Conservation (phyloP, 306 rosid species). For the Arachis stenosperma region DNA sequence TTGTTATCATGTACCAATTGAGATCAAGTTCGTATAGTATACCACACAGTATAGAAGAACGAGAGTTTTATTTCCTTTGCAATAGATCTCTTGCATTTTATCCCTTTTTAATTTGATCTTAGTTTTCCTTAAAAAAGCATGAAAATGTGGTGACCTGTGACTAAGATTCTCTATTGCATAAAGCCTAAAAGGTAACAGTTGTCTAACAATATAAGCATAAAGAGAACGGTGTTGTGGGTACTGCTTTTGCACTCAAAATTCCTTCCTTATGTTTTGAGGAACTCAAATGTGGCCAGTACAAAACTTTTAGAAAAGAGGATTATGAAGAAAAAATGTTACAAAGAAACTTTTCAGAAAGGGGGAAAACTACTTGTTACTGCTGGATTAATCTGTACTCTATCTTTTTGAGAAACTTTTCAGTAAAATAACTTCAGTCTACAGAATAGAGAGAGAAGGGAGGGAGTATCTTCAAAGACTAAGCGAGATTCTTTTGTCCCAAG, state of each 20-base stretch:
- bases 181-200: background rate
- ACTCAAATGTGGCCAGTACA: conserved; percentile 4
- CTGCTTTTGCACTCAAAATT: background rate
- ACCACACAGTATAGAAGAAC: background rate
- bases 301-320: background rate
- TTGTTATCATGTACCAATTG: conserved; percentile 25
- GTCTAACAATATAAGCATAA: conserved; percentile 11
- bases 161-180: conserved; percentile 7
- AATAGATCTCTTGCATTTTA: background rate
- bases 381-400: background rate
- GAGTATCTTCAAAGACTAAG: conserved; percentile 25
- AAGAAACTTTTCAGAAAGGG: background rate
- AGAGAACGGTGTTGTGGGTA: background rate
- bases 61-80: conserved; percentile 15
- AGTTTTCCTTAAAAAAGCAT: background rate
- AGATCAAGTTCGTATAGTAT: conserved; percentile 20
- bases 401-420: background rate
- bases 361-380: background rate
- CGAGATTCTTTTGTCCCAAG: background rate
- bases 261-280: background rate
- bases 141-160: conserved; percentile 5
- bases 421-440: conserved; percentile 13
- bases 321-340: background rate
- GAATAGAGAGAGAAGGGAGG: conserved; percentile 12
- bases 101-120: background rate